phyloP scores from a whole-genome alignment of 2,329 filamentous ascomycete species.

The Ophiobolus disseminans region DNA sequence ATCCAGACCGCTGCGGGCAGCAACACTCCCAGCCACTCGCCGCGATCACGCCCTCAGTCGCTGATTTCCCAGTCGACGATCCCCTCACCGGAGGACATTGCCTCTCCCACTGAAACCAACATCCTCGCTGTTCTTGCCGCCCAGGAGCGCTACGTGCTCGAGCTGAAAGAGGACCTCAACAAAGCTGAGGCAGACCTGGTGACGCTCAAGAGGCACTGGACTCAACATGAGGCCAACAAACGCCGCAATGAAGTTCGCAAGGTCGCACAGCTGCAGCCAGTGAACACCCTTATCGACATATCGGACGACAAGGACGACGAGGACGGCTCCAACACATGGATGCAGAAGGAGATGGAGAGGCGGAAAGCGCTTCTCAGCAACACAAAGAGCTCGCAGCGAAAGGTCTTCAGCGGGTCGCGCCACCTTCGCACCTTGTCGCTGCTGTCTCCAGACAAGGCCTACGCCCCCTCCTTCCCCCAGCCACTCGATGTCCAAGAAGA shows the following conservation, averaged over 20 bases:
- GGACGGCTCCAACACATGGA: slow-evolving; percentile 52
- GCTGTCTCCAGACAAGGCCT: slow-evolving; percentile 68
- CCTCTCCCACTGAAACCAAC: slow-evolving; percentile 43
- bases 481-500: slow-evolving; percentile 47
- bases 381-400: slow-evolving; percentile 58
- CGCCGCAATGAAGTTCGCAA: slow-evolving; percentile 72
- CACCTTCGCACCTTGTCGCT: slow-evolving; percentile 77
- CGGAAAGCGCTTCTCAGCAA: slow-evolving; percentile 70
- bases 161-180: slow-evolving; percentile 86
- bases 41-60: slow-evolving; percentile 48
- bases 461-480: slow-evolving; percentile 47
- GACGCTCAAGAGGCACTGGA: slow-evolving; percentile 83
- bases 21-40: slow-evolving; percentile 41
- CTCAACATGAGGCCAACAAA: slow-evolving; percentile 75
- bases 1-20: slow-evolving; percentile 50
- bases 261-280: slow-evolving; percentile 62
- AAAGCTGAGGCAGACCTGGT: slow-evolving; percentile 80
- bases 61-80: slow-evolving; percentile 44
- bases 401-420: slow-evolving; percentile 68
- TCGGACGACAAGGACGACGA: slow-evolving; percentile 46
- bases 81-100: slow-evolving; percentile 33
- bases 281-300: slow-evolving; percentile 53
- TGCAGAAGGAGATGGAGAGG: slow-evolving; percentile 72
- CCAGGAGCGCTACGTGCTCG: slow-evolving; percentile 88
- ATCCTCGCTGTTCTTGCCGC: slow-evolving; percentile 90